Conservation (phyloP, 176 grass and related monocot species). For the Aegilops bicornis region DNA sequence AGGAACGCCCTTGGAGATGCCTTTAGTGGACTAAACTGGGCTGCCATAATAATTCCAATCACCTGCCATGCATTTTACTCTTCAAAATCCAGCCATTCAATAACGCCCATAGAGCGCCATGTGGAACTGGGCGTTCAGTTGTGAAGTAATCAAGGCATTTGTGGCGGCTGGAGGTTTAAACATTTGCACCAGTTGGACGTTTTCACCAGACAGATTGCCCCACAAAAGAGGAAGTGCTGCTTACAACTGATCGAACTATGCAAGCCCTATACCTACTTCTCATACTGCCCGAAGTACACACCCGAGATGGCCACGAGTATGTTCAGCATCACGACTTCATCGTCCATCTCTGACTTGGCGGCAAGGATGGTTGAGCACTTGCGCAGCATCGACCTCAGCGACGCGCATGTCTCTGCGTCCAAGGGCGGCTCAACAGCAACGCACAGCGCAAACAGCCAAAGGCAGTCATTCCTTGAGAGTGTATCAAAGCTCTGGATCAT, state of each 20-base stretch:
- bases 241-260: neutral
- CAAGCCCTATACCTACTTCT: constrained; percentile 17
- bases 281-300: constrained; percentile 78
- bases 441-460: constrained; percentile 80
- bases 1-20: too few relatives aligned
- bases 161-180: neutral
- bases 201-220: neutral
- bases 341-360: constrained; percentile 49
- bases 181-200: neutral
- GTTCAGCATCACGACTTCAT: constrained; percentile 74
- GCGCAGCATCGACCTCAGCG: constrained; percentile 63
- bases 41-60: too few relatives aligned
- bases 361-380: constrained; percentile 59
- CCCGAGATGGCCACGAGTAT: constrained; percentile 67
- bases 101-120: neutral
- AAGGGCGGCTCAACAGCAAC: constrained; percentile 56
- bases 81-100: neutral
- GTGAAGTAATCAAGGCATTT: neutral
- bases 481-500: constrained; percentile 56
- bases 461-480: constrained; percentile 71
- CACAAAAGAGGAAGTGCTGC: neutral
- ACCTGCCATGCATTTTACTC: neutral
- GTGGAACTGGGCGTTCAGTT: neutral
- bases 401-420: constrained; percentile 59
- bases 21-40: too few relatives aligned